These are phyloP conservation scores for Papiliotrema laurentii DNA, from an alignment of 1,284 basidiomycete genomes.

Conservation along the genomic window DNA sequence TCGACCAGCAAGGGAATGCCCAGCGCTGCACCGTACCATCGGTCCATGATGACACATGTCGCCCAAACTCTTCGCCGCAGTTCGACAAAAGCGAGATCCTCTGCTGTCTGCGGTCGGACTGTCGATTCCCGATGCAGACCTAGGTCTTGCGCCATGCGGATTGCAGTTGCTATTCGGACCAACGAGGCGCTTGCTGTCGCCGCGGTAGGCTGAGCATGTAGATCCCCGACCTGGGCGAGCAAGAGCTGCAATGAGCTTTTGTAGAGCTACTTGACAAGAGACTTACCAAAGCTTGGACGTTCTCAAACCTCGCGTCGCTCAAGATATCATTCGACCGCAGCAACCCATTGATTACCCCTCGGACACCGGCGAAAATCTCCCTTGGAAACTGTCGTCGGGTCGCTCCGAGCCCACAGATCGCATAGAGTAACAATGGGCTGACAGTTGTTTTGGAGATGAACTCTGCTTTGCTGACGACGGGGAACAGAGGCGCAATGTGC, in stretches of 20 bases:
- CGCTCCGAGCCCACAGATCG: conserved; percentile 86
- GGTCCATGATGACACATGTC: conserved; percentile 81
- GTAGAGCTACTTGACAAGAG: background rate
- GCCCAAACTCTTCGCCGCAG: conserved; percentile 82
- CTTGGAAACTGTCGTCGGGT: conserved; percentile 77
- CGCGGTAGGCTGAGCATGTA: conserved; percentile 46
- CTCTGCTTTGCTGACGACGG: conserved; percentile 79
- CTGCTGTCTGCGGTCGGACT: conserved; percentile 22
- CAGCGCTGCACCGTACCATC: conserved; percentile 58
- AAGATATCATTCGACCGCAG: conserved; percentile 87
- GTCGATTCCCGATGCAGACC: conserved; percentile 69
- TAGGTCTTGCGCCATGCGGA: conserved; percentile 90
- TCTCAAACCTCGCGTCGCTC: conserved; percentile 76
- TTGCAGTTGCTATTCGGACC: conserved; percentile 52
- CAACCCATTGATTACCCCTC: conserved; percentile 75
- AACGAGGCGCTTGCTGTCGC: conserved; percentile 44
- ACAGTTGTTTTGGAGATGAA: conserved; percentile 60
- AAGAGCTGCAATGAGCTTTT: conserved; percentile 21
- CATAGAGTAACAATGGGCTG: conserved; percentile 66
- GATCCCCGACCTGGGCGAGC: conserved; percentile 46
- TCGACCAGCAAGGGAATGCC: conserved; percentile 74
- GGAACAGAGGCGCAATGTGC: conserved; percentile 76
- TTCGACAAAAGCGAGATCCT: conserved; percentile 58
- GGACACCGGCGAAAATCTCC: conserved; percentile 74
- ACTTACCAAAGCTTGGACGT: conserved; percentile 80